Base-by-base conservation (phyloP, 257 asterid genomes). In the Plectranthus barbatus region DNA sequence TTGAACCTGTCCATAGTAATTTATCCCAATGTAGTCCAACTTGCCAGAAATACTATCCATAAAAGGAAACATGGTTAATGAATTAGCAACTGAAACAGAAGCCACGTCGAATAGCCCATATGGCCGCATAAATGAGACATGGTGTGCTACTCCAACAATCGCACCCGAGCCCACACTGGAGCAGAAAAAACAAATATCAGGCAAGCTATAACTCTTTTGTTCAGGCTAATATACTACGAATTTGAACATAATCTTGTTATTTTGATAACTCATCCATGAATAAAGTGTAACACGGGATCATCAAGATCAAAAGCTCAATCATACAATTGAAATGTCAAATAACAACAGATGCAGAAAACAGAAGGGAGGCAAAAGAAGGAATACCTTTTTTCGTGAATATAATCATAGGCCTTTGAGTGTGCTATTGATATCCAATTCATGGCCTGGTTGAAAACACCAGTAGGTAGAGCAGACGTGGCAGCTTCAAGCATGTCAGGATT, bases 401-500 rank as follows among this genome's bases (percentile, higher is more conserved):
- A 86, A 70, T 88, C 95, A 54, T 86, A 92, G 24, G 95, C 97
- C 86, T 81, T 81, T 14, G 81, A 68, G 74, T 92, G 98, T 5
- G 98, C 95, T 73, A 74, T 57, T 52, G 95, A 78, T 0, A 92
- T 86, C 95, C 89, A 84, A 73, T 84, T 75, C 98, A 92, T 86
- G 72, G 97, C 80, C 73, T 80, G 95, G 76, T 81, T 77, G 79
- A 86, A 80, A 60, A 88, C 86, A 33, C 98, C 98, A 11, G 81
- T 81, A n/a, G 98, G 98, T 45, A 92, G 74, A 58, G 98, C 90
- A 62, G 95, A 88, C 60, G 89, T 81, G 84, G 95, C 98, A 60
- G 69, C 93, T 79, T 92, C 98, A 42, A 92, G 84, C 98, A 84
- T 80, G 77, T 92, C 98, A 9, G 98, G 98, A 72, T 91, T 81